Evolutionary conservation across 768 basidiomycete genomes (phyloP).

Genomic region (Fistulinella prunicolor): DNA sequence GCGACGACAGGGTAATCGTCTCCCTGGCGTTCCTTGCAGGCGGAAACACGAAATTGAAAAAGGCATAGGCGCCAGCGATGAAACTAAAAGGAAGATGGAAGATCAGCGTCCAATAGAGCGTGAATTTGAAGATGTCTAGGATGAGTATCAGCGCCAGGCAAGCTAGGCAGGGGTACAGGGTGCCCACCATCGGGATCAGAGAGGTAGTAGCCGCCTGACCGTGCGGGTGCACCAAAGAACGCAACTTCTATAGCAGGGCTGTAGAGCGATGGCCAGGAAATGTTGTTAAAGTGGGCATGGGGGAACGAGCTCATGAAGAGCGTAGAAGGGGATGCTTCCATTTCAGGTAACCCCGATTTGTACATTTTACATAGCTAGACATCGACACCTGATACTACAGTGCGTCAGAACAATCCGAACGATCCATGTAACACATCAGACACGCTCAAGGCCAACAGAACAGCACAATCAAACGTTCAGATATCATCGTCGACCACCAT

Average conservation of each 20-base stretch:
- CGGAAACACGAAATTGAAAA: conserved; percentile 40
- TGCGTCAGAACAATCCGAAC: too few relatives aligned
- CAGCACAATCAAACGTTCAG: too few relatives aligned
- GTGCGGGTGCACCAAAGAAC: conserved; percentile 23
- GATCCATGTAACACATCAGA: too few relatives aligned
- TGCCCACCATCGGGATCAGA: conserved; percentile 30
- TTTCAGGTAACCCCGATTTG: neutral
- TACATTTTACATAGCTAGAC: neutral
- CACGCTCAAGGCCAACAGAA: too few relatives aligned
- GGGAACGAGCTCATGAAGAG: neutral
- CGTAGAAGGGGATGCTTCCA: neutral
- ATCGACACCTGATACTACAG: too few relatives aligned
- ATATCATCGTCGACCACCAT: conserved; percentile 22
- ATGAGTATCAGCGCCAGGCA: neutral
- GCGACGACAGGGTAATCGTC: neutral
- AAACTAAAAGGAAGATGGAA: conserved; percentile 43
- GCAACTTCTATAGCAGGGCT: conserved; percentile 35
- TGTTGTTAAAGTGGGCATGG: conserved; percentile 14
- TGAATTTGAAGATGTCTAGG: conserved; percentile 44
- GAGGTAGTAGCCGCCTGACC: conserved; percentile 36
- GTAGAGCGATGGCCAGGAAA: conserved; percentile 39
- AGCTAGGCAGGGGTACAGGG: neutral
- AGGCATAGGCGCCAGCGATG: conserved; percentile 40
- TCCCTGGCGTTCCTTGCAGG: conserved; percentile 20
- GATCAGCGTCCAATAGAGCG: conserved; percentile 47